Evolutionary conservation across 139 green algal species (phyloP).

Genomic region (Tetradesmus obliquus): DNA sequence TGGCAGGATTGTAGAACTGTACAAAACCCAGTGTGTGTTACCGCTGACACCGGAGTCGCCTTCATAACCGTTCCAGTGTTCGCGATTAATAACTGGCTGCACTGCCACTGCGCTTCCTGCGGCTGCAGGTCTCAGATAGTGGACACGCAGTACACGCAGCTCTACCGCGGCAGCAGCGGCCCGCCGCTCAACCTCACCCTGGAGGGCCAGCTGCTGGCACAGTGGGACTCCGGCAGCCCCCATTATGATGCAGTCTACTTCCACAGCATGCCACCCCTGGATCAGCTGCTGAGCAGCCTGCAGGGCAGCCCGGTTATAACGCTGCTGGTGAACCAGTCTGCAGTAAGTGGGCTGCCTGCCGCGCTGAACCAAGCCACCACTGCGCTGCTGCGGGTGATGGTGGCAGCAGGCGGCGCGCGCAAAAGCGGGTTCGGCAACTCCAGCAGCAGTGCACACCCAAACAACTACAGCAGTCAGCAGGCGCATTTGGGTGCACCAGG

Average conservation of each 20-base stretch:
- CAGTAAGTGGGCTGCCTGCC: constrained; percentile 64
- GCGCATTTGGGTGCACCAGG: neutral
- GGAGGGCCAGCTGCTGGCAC: constrained; percentile 71
- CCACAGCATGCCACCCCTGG: constrained; percentile 45
- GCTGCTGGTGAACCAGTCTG: constrained; percentile 63
- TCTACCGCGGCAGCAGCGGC: constrained; percentile 40
- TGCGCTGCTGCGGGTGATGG: constrained; percentile 60
- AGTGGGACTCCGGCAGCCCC: constrained; percentile 60
- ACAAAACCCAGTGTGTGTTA: too few species aligned
- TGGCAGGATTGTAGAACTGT: too few species aligned
- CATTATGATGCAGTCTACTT: constrained; percentile 76
- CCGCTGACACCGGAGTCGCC: too few species aligned
- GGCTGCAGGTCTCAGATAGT: constrained; percentile 14
- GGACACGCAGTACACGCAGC: constrained; percentile 31
- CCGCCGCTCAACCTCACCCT: constrained; percentile 58
- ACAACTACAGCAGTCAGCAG: neutral
- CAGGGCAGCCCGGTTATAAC: constrained; percentile 36
- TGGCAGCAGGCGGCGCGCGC: constrained; percentile 3
- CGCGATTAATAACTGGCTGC: neutral
- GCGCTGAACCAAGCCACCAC: constrained; percentile 51
- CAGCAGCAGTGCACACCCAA: neutral
- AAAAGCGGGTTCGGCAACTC: neutral
- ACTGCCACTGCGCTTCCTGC: neutral
- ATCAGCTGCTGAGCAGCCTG: constrained; percentile 26
- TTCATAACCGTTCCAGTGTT: too few species aligned